A percentile compares a stretch with the other conserved stretches of the same genome.
Conservation (phyloP, 2,329 filamentous ascomycete genomes). For the Ophiostoma sp. region DNA sequence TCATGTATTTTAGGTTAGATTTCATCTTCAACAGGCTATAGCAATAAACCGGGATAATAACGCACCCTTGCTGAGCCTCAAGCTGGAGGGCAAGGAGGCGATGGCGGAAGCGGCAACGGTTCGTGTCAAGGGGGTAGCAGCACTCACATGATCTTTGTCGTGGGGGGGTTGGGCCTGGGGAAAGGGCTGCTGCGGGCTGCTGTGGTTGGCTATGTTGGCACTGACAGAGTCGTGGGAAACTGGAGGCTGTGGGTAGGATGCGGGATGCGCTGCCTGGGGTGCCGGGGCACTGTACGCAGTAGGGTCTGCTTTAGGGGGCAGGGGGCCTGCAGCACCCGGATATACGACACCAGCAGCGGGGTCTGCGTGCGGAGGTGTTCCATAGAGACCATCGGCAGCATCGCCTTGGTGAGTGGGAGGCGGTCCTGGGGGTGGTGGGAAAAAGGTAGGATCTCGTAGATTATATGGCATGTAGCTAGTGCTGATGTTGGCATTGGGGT, state of each 20-base stretch:
- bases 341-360: background rate
- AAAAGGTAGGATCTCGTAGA: slow-evolving; percentile 40
- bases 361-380: background rate
- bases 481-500: slow-evolving; percentile 35
- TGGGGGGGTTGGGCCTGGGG: slow-evolving; percentile 8
- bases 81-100: slow-evolving; percentile 14
- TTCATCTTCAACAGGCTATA: slow-evolving; percentile 17
- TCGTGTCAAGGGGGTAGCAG: slow-evolving; percentile 20
- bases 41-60: slow-evolving; percentile 16
- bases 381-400: slow-evolving; percentile 16
- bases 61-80: slow-evolving; percentile 25
- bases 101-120: background rate
- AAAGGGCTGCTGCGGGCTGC: background rate
- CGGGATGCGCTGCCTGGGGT: background rate
- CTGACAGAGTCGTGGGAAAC: background rate
- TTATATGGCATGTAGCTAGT: slow-evolving; percentile 38
- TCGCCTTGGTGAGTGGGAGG: slow-evolving; percentile 29
- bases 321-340: background rate
- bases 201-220: background rate
- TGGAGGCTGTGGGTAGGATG: background rate
- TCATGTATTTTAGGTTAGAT: background rate
- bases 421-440: slow-evolving; percentile 38
- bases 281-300: background rate
- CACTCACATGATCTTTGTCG: slow-evolving; percentile 28
- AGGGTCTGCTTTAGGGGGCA: background rate